Conservation (phyloP, 352 stramenopile species). For the Pythium aphanidermatum region DNA sequence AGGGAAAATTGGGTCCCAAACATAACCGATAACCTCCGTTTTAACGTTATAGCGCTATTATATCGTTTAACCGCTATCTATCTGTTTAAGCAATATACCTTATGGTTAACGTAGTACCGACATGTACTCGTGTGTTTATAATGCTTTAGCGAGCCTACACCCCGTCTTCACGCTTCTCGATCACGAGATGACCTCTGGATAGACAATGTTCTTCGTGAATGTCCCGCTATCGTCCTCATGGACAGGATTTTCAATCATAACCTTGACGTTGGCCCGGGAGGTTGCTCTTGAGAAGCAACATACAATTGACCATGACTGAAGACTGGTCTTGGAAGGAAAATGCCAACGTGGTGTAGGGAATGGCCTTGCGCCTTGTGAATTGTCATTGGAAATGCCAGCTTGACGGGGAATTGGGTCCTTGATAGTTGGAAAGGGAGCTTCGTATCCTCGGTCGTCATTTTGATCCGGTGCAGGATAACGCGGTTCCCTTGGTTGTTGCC, state of each 20-base stretch:
- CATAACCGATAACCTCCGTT: too few relatives aligned
- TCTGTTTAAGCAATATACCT: too few relatives aligned
- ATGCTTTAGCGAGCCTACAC: too few relatives aligned
- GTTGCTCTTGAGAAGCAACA: not conserved
- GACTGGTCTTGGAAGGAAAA: not conserved
- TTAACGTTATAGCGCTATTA: too few relatives aligned
- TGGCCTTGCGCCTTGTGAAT: conserved; percentile 7
- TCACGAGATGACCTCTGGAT: not conserved
- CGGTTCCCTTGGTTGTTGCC: not conserved
- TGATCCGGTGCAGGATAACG: conserved; percentile 1
- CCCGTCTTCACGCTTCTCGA: too few relatives aligned
- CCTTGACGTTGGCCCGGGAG: not conserved
- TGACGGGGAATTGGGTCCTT: not conserved
- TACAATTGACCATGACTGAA: conserved; percentile 2
- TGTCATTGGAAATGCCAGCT: conserved; percentile 5
- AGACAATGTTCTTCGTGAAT: conserved; percentile 2
- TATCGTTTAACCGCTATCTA: too few relatives aligned
- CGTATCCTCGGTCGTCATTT: not conserved
- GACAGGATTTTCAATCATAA: not conserved
- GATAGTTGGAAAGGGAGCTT: not conserved
- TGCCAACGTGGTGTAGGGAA: not conserved
- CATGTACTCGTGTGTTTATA: too few relatives aligned
- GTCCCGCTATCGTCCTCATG: not conserved
- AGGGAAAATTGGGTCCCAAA: too few relatives aligned
- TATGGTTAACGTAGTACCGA: too few relatives aligned